A percentile compares a stretch with the other conserved stretches of the same genome.
These are phyloP conservation scores for Yamadazyma atlantica DNA, from an alignment of 1,139 yeast genomes.

Conservation along the genomic window DNA sequence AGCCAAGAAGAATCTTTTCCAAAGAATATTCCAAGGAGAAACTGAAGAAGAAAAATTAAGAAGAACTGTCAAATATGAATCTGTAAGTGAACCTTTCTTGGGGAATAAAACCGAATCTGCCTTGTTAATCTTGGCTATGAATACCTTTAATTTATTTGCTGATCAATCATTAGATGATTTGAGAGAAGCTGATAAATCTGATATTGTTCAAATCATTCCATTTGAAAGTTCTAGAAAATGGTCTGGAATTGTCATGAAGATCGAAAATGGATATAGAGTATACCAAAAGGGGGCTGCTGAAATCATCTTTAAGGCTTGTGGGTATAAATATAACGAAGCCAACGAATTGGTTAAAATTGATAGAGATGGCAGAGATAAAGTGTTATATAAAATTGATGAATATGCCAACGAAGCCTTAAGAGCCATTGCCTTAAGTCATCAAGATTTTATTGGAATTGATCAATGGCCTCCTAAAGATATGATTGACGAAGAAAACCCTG, in stretches of 20 bases:
- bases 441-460: constrained; percentile 51
- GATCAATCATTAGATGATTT: constrained; percentile 35
- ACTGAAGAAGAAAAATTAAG: constrained; percentile 21
- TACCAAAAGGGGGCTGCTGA: constrained; percentile 95
- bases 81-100: constrained; percentile 57
- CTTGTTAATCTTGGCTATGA: constrained; percentile 64
- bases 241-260: constrained; percentile 75
- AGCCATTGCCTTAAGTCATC: constrained; percentile 82
- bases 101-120: constrained; percentile 98
- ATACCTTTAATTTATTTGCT: constrained; percentile 50
- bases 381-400: constrained; percentile 49
- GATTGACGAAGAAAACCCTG: constrained; percentile 24
- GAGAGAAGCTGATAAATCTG: constrained; percentile 35
- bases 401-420: constrained; percentile 80
- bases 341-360: constrained; percentile 23
- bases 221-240: constrained; percentile 92
- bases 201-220: constrained; percentile 73
- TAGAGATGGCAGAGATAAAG: constrained; percentile 32
- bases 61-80: constrained; percentile 15
- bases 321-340: constrained; percentile 24
- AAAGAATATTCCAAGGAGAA: constrained; percentile 17
- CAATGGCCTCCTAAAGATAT: constrained; percentile 67
- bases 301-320: constrained; percentile 67
- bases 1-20: constrained; percentile 23
- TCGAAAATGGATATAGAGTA: constrained; percentile 54